phyloP scores from a whole-genome alignment of 2,329 filamentous ascomycete species.

The Penicillium sp. region DNA sequence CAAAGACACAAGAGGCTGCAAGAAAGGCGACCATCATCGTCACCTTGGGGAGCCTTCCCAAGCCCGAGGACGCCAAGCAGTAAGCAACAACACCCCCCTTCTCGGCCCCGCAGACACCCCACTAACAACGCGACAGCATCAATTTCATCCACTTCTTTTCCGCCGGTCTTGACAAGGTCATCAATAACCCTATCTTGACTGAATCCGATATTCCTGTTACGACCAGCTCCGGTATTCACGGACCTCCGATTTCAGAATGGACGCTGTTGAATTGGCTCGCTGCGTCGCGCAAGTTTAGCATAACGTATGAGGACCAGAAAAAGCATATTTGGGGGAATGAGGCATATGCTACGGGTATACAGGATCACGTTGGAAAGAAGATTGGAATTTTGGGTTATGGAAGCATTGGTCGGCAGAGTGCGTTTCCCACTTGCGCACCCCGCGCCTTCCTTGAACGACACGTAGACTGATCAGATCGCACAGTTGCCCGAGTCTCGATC shows the following conservation, averaged over 20 bases:
- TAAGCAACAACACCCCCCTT: slow-evolving; percentile 13
- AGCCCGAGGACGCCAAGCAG: slow-evolving; percentile 34
- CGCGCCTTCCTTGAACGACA: neutral
- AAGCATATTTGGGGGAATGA: slow-evolving; percentile 55
- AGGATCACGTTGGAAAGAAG: slow-evolving; percentile 62
- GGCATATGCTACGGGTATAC: slow-evolving; percentile 34
- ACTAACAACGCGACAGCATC: slow-evolving; percentile 30
- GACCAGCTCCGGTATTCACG: slow-evolving; percentile 62
- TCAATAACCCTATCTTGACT: slow-evolving; percentile 58
- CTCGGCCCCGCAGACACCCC: neutral
- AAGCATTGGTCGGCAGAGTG: slow-evolving; percentile 65
- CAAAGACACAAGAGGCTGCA: slow-evolving; percentile 29
- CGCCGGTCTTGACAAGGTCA: slow-evolving; percentile 62
- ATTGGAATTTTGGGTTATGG: slow-evolving; percentile 68
- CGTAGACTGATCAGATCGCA: slow-evolving; percentile 10
- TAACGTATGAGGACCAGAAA: slow-evolving; percentile 63
- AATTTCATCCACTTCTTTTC: slow-evolving; percentile 62
- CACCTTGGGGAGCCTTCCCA: slow-evolving; percentile 33
- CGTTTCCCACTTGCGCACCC: slow-evolving; percentile 21
- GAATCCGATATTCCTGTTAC: slow-evolving; percentile 59
- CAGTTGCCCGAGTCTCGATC: slow-evolving; percentile 61
- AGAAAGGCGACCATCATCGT: slow-evolving; percentile 32
- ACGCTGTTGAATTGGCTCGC: slow-evolving; percentile 65
- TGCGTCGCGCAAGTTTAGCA: slow-evolving; percentile 60
- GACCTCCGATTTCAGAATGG: slow-evolving; percentile 71